Evolutionary conservation across 2,329 filamentous ascomycete genomes (phyloP).

Genomic region (Curvularia sp.): DNA sequence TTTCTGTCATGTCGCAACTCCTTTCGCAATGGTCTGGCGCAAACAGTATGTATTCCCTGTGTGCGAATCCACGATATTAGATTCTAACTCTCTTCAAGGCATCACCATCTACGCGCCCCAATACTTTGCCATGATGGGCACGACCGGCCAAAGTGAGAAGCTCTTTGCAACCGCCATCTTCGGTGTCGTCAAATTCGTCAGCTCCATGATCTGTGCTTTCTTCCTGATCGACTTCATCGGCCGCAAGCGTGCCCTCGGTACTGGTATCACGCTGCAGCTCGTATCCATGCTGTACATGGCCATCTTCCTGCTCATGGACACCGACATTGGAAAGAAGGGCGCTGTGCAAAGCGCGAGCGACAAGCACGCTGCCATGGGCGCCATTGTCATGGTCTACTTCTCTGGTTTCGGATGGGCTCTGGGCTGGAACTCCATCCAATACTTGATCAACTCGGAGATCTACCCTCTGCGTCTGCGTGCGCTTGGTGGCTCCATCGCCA

Average conservation of each 20-base stretch:
- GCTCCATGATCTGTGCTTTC: slow-evolving; percentile 72
- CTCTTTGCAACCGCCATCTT: slow-evolving; percentile 78
- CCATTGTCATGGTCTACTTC: slow-evolving; percentile 70
- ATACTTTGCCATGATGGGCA: slow-evolving; percentile 75
- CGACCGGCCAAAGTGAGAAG: slow-evolving; percentile 70
- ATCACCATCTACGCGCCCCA: slow-evolving; percentile 78
- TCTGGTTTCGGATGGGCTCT: slow-evolving; percentile 51
- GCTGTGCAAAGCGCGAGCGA: slow-evolving; percentile 59
- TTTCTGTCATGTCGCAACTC: slow-evolving; percentile 72
- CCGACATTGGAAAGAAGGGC: slow-evolving; percentile 59
- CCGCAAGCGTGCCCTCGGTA: slow-evolving; percentile 65
- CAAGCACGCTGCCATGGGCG: slow-evolving; percentile 67
- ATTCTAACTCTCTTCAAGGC: not conserved
- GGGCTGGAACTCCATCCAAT: slow-evolving; percentile 77
- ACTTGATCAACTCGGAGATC: slow-evolving; percentile 77
- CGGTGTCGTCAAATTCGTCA: slow-evolving; percentile 74
- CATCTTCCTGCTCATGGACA: slow-evolving; percentile 65
- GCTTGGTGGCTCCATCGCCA: slow-evolving; percentile 72
- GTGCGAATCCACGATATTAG: slow-evolving; percentile 51
- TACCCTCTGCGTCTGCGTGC: slow-evolving; percentile 78
- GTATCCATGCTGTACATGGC: slow-evolving; percentile 64
- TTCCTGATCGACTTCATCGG: slow-evolving; percentile 83
- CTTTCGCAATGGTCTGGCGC: slow-evolving; percentile 77
- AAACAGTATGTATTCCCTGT: slow-evolving; percentile 44
- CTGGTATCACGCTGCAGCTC: slow-evolving; percentile 58